Evolutionary conservation across 2,329 filamentous ascomycete genomes (phyloP).

Genomic region (Colletotrichum cordylinicola): DNA sequence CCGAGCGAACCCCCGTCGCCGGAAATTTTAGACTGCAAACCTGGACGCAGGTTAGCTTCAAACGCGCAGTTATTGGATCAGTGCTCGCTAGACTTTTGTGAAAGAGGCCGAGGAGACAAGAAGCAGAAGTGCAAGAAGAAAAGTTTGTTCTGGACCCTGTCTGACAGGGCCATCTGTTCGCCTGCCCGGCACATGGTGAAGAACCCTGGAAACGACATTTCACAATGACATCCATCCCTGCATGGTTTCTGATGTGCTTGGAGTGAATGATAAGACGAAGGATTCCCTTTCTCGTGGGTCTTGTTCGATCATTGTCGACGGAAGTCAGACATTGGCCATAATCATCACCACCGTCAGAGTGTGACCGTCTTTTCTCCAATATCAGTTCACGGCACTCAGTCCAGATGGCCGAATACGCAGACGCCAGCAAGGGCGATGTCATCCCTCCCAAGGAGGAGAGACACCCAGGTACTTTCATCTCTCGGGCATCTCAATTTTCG

Average conservation of each 20-base stretch:
- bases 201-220: not conserved
- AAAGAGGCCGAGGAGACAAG: not conserved
- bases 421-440: not conserved
- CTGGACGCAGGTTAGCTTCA: not conserved
- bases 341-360: too few relatives aligned
- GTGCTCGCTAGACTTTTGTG: not conserved
- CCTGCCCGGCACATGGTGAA: not conserved
- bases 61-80: not conserved
- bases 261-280: constrained; percentile 10
- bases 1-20: not conserved
- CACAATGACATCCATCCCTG: constrained; percentile 3
- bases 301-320: not conserved
- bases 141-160: constrained; percentile 16
- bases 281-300: not conserved
- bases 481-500: too few relatives aligned
- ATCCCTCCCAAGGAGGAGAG: constrained; percentile 33
- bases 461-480: constrained; percentile 28
- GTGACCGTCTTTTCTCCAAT: not conserved
- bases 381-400: not conserved
- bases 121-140: not conserved
- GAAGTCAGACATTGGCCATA: not conserved
- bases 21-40: not conserved
- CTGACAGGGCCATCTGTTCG: not conserved
- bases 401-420: not conserved
- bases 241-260: not conserved